phyloP scores from a whole-genome alignment of 495 filamentous ascomycete genomes.

The Talaromyces adpressus region DNA sequence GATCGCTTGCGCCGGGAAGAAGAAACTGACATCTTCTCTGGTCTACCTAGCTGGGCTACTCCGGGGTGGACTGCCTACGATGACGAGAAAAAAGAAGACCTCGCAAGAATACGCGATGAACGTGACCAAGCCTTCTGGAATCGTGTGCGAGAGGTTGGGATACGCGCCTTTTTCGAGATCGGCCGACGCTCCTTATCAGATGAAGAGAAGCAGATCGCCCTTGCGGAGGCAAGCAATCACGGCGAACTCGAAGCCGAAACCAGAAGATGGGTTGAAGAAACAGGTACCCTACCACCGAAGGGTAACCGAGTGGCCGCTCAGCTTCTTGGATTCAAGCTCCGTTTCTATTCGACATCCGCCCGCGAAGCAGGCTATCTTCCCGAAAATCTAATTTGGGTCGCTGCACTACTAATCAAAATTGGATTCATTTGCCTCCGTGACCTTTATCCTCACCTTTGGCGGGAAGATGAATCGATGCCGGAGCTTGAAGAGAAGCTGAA shows the following conservation, averaged over 20 bases:
- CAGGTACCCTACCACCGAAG: slow-evolving; percentile 69
- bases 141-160: slow-evolving; percentile 63
- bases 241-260: slow-evolving; percentile 42
- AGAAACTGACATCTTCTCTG: slow-evolving; percentile 31
- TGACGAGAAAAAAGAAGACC: slow-evolving; percentile 56
- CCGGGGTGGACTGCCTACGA: slow-evolving; percentile 57
- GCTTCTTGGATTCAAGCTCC: slow-evolving; percentile 93
- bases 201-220: slow-evolving; percentile 35
- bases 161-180: slow-evolving; percentile 83
- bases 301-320: slow-evolving; percentile 91
- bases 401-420: slow-evolving; percentile 89
- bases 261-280: slow-evolving; percentile 66
- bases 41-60: slow-evolving; percentile 75
- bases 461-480: slow-evolving; percentile 76
- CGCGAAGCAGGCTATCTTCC: slow-evolving; percentile 67
- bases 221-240: slow-evolving; percentile 34
- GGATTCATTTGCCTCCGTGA: slow-evolving; percentile 95
- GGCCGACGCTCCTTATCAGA: slow-evolving; percentile 52
- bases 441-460: slow-evolving; percentile 88
- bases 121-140: slow-evolving; percentile 80
- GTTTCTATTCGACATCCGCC: slow-evolving; percentile 78
- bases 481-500: slow-evolving; percentile 54
- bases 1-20: slow-evolving; percentile 22
- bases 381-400: slow-evolving; percentile 83
- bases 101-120: slow-evolving; percentile 41